Evolutionary conservation across 345 rosid genomes (phyloP).

Genomic region (Carallia pectinifolia): DNA sequence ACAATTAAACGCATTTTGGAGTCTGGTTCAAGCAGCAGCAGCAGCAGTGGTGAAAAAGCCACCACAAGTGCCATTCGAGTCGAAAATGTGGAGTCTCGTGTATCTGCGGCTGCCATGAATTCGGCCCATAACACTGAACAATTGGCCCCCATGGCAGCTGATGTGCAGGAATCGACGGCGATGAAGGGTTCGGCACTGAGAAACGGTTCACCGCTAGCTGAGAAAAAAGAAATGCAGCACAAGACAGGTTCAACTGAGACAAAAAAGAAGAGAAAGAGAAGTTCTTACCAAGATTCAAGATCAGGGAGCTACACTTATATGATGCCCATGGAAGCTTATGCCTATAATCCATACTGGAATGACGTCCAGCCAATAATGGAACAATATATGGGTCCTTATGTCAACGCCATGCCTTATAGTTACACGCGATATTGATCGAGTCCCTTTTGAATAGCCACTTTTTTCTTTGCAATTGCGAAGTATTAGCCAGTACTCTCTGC

Average conservation of each 20-base stretch:
- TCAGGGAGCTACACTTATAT: conserved; percentile 55
- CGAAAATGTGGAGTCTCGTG: too few relatives aligned
- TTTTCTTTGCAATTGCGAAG: neutral
- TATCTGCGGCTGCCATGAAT: too few relatives aligned
- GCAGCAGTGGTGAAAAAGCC: too few relatives aligned
- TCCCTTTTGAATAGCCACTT: conserved; percentile 52
- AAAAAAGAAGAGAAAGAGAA: conserved; percentile 81
- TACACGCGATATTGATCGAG: conserved; percentile 50
- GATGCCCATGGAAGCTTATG: conserved; percentile 79
- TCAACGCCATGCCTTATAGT: conserved; percentile 44
- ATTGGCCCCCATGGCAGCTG: too few relatives aligned
- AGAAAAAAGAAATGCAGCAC: conserved; percentile 28
- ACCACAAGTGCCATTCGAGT: too few relatives aligned
- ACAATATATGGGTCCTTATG: conserved; percentile 49
- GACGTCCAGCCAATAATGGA: conserved; percentile 81
- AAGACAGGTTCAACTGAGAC: conserved; percentile 48
- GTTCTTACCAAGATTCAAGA: conserved; percentile 43
- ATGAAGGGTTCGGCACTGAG: conserved; percentile 65
- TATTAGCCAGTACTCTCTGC: too few relatives aligned
- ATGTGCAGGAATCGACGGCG: conserved; percentile 59
- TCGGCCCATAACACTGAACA: too few relatives aligned
- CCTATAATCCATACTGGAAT: conserved; percentile 66
- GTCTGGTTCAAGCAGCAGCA: too few relatives aligned
- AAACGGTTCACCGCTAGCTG: conserved; percentile 37
- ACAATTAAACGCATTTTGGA: too few relatives aligned